A percentile compares a stretch with the other conserved stretches of the same genome.
phyloP scores from a whole-genome alignment of 129 eudicot species.

The Flaveria robusta region DNA sequence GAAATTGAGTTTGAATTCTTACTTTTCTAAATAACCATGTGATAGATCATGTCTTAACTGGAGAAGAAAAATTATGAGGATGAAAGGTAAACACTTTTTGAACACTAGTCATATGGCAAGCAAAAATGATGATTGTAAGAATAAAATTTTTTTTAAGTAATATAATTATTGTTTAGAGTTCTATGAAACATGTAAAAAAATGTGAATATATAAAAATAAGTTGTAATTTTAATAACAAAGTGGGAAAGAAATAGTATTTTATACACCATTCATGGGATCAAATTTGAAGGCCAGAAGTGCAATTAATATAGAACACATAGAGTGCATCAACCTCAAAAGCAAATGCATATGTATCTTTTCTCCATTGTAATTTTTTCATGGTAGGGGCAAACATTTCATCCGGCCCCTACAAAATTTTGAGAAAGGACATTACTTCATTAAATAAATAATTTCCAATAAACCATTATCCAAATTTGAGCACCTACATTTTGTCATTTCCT shows the following conservation, averaged over 20 bases:
- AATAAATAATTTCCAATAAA: background rate
- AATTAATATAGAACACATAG: conserved; percentile 27
- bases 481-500: conserved; percentile 11
- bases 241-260: background rate
- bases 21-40: too few species aligned
- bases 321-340: conserved; percentile 17
- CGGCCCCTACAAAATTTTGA: conserved; percentile 23
- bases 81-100: background rate
- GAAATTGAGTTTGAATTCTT: background rate
- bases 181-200: conserved; percentile 1
- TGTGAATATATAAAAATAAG: background rate
- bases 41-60: background rate
- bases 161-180: background rate
- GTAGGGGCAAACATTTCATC: conserved; percentile 30
- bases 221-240: background rate
- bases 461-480: background rate
- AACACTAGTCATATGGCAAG: background rate
- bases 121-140: background rate
- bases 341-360: conserved; percentile 4
- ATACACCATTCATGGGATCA: conserved; percentile 13
- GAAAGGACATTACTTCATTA: background rate
- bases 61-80: background rate
- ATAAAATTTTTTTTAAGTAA: background rate
- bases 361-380: background rate
- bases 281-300: conserved; percentile 19